Percentiles rank a stretch among this genome's conserved stretches.
phyloP scores from a whole-genome alignment of 768 basidiomycete species.

The Collybiopsis luxurians region DNA sequence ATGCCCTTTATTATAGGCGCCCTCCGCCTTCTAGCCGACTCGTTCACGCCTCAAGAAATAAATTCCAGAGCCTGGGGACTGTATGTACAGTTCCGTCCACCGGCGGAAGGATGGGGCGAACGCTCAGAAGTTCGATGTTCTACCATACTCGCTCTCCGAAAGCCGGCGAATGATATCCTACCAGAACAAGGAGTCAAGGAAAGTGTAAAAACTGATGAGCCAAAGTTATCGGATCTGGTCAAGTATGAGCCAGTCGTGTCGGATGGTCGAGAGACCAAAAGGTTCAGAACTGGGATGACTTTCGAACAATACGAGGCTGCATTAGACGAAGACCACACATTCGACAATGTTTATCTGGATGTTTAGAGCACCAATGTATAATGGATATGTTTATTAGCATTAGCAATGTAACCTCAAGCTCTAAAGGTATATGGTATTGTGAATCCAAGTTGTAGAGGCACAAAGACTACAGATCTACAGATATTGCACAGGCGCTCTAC shows the following conservation, averaged over 20 bases:
- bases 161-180: slow-evolving; percentile 8
- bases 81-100: slow-evolving; percentile 87
- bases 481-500: too few relatives aligned
- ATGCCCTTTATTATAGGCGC: slow-evolving; percentile 77
- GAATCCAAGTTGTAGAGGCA: not conserved
- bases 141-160: slow-evolving; percentile 61
- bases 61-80: slow-evolving; percentile 70
- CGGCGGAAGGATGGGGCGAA: slow-evolving; percentile 81
- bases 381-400: not conserved
- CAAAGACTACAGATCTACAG: not conserved
- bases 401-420: not conserved
- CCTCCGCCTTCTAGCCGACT: slow-evolving; percentile 62
- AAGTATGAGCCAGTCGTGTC: slow-evolving; percentile 14
- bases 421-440: not conserved
- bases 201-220: slow-evolving; percentile 10
- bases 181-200: slow-evolving; percentile 13
- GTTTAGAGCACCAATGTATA: not conserved
- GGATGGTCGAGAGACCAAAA: slow-evolving; percentile 36
- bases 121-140: slow-evolving; percentile 70
- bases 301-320: slow-evolving; percentile 53
- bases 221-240: slow-evolving; percentile 14
- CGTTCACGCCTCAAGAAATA: slow-evolving; percentile 55
- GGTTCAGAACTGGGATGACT: slow-evolving; percentile 28
- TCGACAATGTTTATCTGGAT: slow-evolving; percentile 44
- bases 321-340: slow-evolving; percentile 45